Evolutionary conservation across 2,329 filamentous ascomycete species (phyloP).

Genomic region (Talaromyces marneffei): DNA sequence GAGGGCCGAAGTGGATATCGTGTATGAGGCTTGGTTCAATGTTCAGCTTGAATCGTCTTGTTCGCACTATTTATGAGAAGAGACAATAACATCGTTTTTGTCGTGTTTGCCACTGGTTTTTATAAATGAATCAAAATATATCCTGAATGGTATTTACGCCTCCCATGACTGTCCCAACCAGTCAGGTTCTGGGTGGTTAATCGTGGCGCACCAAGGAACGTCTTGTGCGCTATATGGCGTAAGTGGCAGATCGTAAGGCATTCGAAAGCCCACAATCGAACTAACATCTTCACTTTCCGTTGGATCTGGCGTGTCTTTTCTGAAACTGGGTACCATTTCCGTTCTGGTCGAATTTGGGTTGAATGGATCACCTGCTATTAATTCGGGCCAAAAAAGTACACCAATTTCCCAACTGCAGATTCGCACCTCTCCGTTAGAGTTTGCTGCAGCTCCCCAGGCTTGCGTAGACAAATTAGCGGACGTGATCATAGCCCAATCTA

Average conservation of each 20-base stretch:
- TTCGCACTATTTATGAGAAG: background rate
- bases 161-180: slow-evolving; percentile 46
- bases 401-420: slow-evolving; percentile 81
- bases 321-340: slow-evolving; percentile 65
- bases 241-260: slow-evolving; percentile 78
- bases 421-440: slow-evolving; percentile 55
- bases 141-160: background rate
- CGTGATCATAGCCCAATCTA: slow-evolving; percentile 82
- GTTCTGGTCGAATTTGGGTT: slow-evolving; percentile 17
- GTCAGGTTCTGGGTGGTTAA: slow-evolving; percentile 56
- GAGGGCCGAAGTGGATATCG: background rate
- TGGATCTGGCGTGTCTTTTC: slow-evolving; percentile 46
- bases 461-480: slow-evolving; percentile 91
- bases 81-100: background rate
- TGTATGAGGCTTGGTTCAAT: background rate
- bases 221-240: slow-evolving; percentile 59
- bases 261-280: slow-evolving; percentile 59
- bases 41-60: background rate
- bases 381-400: slow-evolving; percentile 71
- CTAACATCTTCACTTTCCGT: background rate
- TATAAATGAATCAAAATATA: background rate
- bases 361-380: slow-evolving; percentile 34
- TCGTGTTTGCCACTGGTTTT: background rate
- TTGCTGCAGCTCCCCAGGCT: slow-evolving; percentile 69
- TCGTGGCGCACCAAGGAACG: slow-evolving; percentile 69